These are phyloP conservation scores for Ploettnerulaceae sp. DNA, from an alignment of 2,329 filamentous ascomycete species.

Conservation along the genomic window DNA sequence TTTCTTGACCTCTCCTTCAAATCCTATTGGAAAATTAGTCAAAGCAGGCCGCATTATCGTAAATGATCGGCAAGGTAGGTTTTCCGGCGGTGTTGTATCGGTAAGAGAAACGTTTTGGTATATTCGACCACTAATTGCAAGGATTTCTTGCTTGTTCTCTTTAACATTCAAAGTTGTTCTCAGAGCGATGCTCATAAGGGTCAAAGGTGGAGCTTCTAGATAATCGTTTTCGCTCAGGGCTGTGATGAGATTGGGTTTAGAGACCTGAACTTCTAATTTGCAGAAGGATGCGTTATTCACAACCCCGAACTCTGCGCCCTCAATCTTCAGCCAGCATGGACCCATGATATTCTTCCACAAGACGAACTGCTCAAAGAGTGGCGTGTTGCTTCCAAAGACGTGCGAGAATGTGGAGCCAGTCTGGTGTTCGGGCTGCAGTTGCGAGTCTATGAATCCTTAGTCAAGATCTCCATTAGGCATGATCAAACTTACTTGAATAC, in stretches of 20 bases:
- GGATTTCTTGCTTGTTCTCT: slow-evolving; percentile 93
- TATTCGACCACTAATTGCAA: slow-evolving; percentile 84
- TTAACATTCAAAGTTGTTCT: slow-evolving; percentile 84
- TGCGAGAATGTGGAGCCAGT: slow-evolving; percentile 88
- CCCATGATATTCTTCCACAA: slow-evolving; percentile 99
- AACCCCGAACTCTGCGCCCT: slow-evolving; percentile 74
- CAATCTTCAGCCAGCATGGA: slow-evolving; percentile 92
- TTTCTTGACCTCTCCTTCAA: slow-evolving; percentile 67
- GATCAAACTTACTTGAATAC: slow-evolving; percentile 68
- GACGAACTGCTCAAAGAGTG: slow-evolving; percentile 96
- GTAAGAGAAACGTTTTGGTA: slow-evolving; percentile 86
- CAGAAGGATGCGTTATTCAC: slow-evolving; percentile 95
- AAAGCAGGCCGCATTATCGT: slow-evolving; percentile 82
- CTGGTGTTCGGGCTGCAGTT: slow-evolving; percentile 59
- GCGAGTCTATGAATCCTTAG: slow-evolving; percentile 47
- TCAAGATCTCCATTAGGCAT: neutral
- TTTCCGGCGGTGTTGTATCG: slow-evolving; percentile 84
- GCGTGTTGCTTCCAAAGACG: slow-evolving; percentile 89
- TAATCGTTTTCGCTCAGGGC: slow-evolving; percentile 73
- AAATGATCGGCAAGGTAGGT: slow-evolving; percentile 83
- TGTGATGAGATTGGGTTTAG: slow-evolving; percentile 71
- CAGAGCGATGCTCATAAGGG: slow-evolving; percentile 90
- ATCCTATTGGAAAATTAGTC: slow-evolving; percentile 75
- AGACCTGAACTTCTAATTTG: slow-evolving; percentile 83
- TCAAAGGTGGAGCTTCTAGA: slow-evolving; percentile 78